Percentiles rank a stretch among this genome's conserved stretches.
These are phyloP conservation scores for Myriosclerotinia scirpicola DNA, from an alignment of 2,329 filamentous ascomycete genomes.

Conservation along the genomic window DNA sequence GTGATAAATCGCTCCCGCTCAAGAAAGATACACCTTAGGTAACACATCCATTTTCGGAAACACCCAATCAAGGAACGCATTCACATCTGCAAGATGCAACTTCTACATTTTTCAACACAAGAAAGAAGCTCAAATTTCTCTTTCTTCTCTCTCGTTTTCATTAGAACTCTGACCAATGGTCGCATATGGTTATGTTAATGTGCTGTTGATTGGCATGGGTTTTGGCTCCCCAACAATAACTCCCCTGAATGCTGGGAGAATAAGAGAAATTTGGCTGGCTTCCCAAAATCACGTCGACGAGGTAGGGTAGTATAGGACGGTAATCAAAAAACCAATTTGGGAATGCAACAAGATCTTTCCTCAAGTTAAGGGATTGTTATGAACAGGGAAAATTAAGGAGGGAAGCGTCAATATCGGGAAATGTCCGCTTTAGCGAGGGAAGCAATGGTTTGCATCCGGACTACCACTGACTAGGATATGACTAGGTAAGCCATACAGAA, in stretches of 20 bases:
- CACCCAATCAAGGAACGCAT: neutral
- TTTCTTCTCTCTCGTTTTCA: constrained; percentile 1
- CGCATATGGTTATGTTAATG: constrained; percentile 13
- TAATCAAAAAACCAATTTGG: neutral
- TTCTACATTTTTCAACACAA: constrained; percentile 4
- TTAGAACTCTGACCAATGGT: neutral
- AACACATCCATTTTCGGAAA: constrained; percentile 8
- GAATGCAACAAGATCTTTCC: neutral
- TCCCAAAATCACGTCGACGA: constrained; percentile 19
- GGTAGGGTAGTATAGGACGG: constrained; percentile 4
- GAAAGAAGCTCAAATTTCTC: neutral
- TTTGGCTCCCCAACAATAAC: neutral
- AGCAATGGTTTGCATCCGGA: constrained; percentile 19
- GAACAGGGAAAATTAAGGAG: constrained; percentile 7
- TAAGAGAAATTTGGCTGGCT: neutral
- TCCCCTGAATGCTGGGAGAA: neutral
- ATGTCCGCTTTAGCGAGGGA: constrained; percentile 21
- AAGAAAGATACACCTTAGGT: constrained; percentile 20
- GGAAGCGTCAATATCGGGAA: constrained; percentile 14
- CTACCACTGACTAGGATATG: neutral
- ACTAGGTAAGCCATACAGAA: neutral
- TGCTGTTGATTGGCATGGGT: constrained; percentile 9
- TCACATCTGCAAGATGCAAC: constrained; percentile 1
- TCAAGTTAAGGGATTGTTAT: neutral
- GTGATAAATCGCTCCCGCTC: constrained; percentile 24